Percentiles rank a stretch among this genome's conserved stretches.
phyloP scores from a whole-genome alignment of 78 protist genomes.

The Anaeramoeba flamelloides region DNA sequence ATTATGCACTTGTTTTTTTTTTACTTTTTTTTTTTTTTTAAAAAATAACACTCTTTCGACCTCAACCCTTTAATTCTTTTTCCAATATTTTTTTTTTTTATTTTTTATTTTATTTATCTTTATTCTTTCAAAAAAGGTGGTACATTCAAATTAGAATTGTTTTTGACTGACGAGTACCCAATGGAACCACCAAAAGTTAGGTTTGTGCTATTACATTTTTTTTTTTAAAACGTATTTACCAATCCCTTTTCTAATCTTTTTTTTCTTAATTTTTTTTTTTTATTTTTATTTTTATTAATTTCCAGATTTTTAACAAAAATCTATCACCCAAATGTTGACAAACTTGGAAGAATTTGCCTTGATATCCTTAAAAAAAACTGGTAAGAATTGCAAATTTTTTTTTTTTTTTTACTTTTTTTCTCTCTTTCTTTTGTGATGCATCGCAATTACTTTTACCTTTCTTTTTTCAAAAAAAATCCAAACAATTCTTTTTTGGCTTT shows the following conservation, averaged over 20 bases:
- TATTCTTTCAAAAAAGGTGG: conserved; percentile 35
- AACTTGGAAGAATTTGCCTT: conserved; percentile 81
- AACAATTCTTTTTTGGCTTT: no score
- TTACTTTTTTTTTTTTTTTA: background rate
- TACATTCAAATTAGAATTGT: conserved; percentile 70
- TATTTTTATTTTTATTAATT: background rate
- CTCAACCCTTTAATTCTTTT: background rate
- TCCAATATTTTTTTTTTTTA: background rate
- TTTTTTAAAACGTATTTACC: background rate
- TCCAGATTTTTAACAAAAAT: conserved; percentile 48
- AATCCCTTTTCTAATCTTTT: background rate
- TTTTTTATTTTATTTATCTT: background rate
- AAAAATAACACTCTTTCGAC: background rate
- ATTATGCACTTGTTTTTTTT: no score
- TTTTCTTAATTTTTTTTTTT: background rate
- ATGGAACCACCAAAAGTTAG: conserved; percentile 82
- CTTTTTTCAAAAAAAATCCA: no score
- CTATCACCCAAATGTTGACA: conserved; percentile 96
- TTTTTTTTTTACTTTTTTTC: no score
- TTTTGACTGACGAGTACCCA: conserved; percentile 87
- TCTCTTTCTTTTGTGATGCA: no score
- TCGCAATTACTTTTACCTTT: no score
- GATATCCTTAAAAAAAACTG: conserved; percentile 94
- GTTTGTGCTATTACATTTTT: conserved; percentile 26
- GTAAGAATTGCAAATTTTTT: no score